Evolutionary conservation across 192 early-diverging fungal genomes (phyloP).

Genomic region (Mortierella hygrophila): DNA sequence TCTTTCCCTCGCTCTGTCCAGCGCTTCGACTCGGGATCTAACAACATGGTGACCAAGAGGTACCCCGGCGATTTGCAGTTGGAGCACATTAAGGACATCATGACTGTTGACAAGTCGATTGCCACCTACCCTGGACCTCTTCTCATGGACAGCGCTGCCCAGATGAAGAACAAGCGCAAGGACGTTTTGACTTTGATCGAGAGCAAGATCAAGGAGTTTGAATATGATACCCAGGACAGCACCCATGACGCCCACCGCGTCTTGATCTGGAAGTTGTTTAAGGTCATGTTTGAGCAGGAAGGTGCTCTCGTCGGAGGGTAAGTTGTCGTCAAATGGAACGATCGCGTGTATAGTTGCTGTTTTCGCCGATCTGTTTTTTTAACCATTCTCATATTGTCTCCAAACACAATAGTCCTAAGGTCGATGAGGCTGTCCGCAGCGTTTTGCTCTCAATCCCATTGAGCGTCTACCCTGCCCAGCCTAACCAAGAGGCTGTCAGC

Average conservation of each 20-base stretch:
- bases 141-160: conserved; percentile 62
- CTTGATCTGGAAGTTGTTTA: conserved; percentile 74
- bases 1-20: conserved; percentile 76
- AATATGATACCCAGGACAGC: conserved; percentile 21
- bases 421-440: conserved; percentile 62
- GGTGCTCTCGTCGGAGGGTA: conserved; percentile 69
- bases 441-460: conserved; percentile 55
- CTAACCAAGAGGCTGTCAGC: conserved; percentile 56
- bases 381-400: not conserved
- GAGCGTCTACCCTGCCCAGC: conserved; percentile 48
- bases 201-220: conserved; percentile 41
- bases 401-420: conserved; percentile 50
- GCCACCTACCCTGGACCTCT: conserved; percentile 68
- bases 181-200: conserved; percentile 58
- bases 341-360: not conserved
- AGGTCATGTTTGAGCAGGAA: conserved; percentile 73
- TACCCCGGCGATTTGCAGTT: conserved; percentile 65
- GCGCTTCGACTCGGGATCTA: conserved; percentile 42
- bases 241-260: conserved; percentile 41
- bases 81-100: conserved; percentile 58
- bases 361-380: not conserved
- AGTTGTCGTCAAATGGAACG: conserved; percentile 4
- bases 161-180: conserved; percentile 63
- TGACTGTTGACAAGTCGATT: conserved; percentile 52
- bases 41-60: conserved; percentile 47